Percentiles rank a stretch among this genome's conserved stretches.
These are phyloP conservation scores for Pyronema omphalodes DNA, from an alignment of 495 filamentous ascomycete genomes.

Conservation along the genomic window DNA sequence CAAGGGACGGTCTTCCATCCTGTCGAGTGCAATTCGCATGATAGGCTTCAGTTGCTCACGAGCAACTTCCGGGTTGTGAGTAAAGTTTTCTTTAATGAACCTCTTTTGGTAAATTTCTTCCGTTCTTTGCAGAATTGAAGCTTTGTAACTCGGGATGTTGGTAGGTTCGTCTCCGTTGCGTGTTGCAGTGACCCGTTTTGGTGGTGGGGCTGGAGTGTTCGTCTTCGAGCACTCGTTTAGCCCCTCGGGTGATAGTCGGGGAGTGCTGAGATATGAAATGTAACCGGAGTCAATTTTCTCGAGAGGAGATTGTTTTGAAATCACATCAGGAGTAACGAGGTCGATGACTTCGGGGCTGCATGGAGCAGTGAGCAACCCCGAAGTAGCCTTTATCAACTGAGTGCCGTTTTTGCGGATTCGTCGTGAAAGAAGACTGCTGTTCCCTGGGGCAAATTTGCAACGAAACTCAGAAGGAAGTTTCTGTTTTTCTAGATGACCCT, in stretches of 20 bases:
- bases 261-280: background rate
- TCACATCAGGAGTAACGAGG: background rate
- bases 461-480: background rate
- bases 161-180: background rate
- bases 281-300: background rate
- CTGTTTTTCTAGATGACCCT: background rate
- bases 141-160: conserved; percentile 16
- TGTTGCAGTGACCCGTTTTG: background rate
- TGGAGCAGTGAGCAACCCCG: background rate
- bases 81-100: conserved; percentile 16
- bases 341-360: background rate
- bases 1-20: conserved; percentile 17
- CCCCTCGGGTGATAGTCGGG: background rate
- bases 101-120: conserved; percentile 17
- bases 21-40: conserved; percentile 19
- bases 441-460: background rate
- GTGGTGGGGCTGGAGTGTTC: background rate
- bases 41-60: conserved; percentile 13
- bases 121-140: conserved; percentile 14
- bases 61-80: conserved; percentile 9
- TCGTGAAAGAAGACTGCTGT: background rate
- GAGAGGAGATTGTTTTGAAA: background rate
- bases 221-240: background rate
- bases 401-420: background rate
- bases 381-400: background rate